phyloP scores from a whole-genome alignment of 305 asterid species.

The Plantago coronopus region DNA sequence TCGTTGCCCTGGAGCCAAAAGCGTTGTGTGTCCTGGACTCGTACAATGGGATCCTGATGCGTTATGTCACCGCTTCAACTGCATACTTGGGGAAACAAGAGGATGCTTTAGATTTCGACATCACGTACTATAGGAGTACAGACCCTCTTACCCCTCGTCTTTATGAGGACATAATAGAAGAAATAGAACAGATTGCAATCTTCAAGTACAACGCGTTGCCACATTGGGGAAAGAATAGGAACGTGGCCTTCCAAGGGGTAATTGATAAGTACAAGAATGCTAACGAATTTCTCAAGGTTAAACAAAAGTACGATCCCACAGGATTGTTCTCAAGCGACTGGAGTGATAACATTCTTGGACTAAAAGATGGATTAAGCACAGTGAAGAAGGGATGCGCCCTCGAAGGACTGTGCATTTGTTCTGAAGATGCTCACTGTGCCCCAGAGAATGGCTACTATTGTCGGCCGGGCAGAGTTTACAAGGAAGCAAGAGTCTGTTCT shows the following conservation, averaged over 20 bases:
- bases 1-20: conserved; percentile 32
- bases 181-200: conserved; percentile 50
- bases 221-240: conserved; percentile 60
- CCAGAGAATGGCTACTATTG: conserved; percentile 42
- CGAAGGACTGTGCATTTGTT: conserved; percentile 52
- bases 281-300: conserved; percentile 25
- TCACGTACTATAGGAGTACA: conserved; percentile 47
- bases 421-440: conserved; percentile 46
- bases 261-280: conserved; percentile 32
- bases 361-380: conserved; percentile 29
- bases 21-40: conserved; percentile 41
- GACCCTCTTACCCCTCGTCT: conserved; percentile 44
- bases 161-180: conserved; percentile 36
- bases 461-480: conserved; percentile 33
- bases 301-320: conserved; percentile 29
- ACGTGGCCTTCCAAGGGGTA: conserved; percentile 44
- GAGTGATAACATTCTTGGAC: conserved; percentile 51
- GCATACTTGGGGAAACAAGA: conserved; percentile 51
- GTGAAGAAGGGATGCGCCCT: conserved; percentile 45
- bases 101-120: conserved; percentile 45
- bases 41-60: conserved; percentile 47
- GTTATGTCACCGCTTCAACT: conserved; percentile 45
- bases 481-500: conserved; percentile 42
- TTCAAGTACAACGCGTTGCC: conserved; percentile 48
- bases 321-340: conserved; percentile 48